A percentile compares a stretch with the other conserved stretches of the same genome.
phyloP scores from a whole-genome alignment of 306 rosid species.

The Quercus bicolor region DNA sequence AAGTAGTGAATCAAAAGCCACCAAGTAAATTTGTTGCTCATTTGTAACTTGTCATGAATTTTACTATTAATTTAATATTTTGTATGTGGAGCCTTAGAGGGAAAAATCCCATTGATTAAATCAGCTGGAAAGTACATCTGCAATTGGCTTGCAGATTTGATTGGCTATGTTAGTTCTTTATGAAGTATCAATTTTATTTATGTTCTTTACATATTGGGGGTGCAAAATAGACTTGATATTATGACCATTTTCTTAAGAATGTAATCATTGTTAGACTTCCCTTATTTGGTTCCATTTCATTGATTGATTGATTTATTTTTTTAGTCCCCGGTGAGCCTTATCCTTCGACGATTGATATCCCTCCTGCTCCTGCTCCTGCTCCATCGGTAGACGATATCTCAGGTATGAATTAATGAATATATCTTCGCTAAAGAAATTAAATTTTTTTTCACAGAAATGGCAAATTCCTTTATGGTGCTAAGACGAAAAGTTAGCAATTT shows the following conservation, averaged over 20 bases:
- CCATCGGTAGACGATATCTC: constrained; percentile 39
- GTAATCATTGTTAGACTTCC: neutral
- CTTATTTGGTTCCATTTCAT: neutral
- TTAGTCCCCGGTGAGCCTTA: constrained; percentile 95
- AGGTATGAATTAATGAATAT: constrained; percentile 42
- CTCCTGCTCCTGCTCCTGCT: constrained; percentile 59
- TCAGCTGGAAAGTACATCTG: neutral
- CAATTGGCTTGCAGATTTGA: neutral
- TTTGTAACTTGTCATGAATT: neutral
- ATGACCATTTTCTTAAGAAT: neutral
- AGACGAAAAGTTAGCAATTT: neutral
- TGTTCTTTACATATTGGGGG: neutral
- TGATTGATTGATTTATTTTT: constrained; percentile 11
- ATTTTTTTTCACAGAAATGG: neutral
- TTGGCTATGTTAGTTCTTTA: neutral
- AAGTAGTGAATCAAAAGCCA: neutral
- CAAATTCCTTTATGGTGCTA: neutral
- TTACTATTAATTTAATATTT: neutral
- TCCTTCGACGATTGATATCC: constrained; percentile 48
- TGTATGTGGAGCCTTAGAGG: neutral
- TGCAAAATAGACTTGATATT: neutral
- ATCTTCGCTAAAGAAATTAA: neutral
- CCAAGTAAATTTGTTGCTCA: neutral
- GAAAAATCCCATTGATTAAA: neutral
- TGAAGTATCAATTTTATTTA: neutral